phyloP scores from a whole-genome alignment of 768 basidiomycete species.

The Naganishia onofrii region DNA sequence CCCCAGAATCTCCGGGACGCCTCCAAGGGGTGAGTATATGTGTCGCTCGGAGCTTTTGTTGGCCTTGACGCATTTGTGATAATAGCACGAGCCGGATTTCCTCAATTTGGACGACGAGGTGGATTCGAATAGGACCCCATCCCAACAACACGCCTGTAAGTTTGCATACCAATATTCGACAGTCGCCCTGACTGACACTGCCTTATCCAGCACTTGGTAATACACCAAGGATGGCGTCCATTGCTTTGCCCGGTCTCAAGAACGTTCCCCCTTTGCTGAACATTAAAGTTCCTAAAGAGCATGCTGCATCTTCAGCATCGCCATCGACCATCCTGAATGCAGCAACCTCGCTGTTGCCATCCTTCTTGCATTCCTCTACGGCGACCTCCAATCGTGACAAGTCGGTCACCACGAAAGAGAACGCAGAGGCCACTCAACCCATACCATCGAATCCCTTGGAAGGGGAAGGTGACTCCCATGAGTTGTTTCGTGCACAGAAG shows the following conservation, averaged over 20 bases:
- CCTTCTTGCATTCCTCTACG: slow-evolving; percentile 26
- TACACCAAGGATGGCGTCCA: neutral
- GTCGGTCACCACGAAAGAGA: neutral
- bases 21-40: neutral
- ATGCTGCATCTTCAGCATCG: slow-evolving; percentile 36
- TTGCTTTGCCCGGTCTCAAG: neutral
- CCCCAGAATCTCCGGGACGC: too few relatives aligned
- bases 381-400: neutral
- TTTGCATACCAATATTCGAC: neutral
- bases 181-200: neutral
- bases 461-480: slow-evolving; percentile 32
- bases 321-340: slow-evolving; percentile 45
- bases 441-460: slow-evolving; percentile 35
- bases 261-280: slow-evolving; percentile 1
- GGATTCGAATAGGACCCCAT: slow-evolving; percentile 2
- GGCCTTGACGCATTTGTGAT: neutral
- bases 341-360: slow-evolving; percentile 40
- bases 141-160: slow-evolving; percentile 3
- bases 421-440: slow-evolving; percentile 36
- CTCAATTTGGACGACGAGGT: slow-evolving; percentile 69
- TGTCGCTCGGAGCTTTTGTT: too few relatives aligned
- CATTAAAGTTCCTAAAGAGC: slow-evolving; percentile 23
- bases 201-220: neutral
- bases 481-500: slow-evolving; percentile 31
- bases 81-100: slow-evolving; percentile 62